Evolutionary conservation across 805 yeast species (phyloP), one percentile per base, ranked within the genome.

Genomic region (Teunomyces aglyptinius): DNA sequence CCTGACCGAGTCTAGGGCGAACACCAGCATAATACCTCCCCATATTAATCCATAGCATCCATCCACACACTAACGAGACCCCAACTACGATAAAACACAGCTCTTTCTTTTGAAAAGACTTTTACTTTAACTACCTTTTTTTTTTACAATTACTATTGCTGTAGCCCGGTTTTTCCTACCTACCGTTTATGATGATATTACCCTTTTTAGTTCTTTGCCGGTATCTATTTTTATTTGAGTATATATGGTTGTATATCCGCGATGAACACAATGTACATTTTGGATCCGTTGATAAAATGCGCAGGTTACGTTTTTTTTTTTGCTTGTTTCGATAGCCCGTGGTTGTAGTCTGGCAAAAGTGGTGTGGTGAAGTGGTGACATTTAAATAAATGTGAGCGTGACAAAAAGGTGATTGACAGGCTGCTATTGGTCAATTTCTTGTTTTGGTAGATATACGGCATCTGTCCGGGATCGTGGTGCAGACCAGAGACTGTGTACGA

Each of bases 1-100:
- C 96, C 97, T 1, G 96, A 89, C 63, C 83, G 77, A 53, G 11
- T 31, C 33, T 31, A 31, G 33, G 33, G 33, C 33, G 33, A 31
- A 10, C 33, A 19, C 16, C 27, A n/a, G 28, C n/a, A 36, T 70
- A 39, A 26, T 11, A 19, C 16, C 27, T 6, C 7, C 26, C 13
- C 6, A 24, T 24, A 7, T 24, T 24, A 24, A 24, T 22, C 24
- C 16, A 18, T 18, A 18, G 27, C 24, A 24, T 33, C 26, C 38
- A 32, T 26, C n/a, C 19, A 22, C 26, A 22, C 26, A 20, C 26
- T 22, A 22, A 24, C 19, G 11, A 27, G 18, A 19, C 24, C 24
- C 28, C 38, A 11, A 16, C 22, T 11, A 18, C 38, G 18, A 20
- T 20, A 16, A 31, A 24, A 7, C 41, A 38, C 10, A 19, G 8